Evolutionary conservation across 2,329 filamentous ascomycete genomes (phyloP), one percentile per base, ranked within the genome.

Genomic region (Fusarium oxysporum): DNA sequence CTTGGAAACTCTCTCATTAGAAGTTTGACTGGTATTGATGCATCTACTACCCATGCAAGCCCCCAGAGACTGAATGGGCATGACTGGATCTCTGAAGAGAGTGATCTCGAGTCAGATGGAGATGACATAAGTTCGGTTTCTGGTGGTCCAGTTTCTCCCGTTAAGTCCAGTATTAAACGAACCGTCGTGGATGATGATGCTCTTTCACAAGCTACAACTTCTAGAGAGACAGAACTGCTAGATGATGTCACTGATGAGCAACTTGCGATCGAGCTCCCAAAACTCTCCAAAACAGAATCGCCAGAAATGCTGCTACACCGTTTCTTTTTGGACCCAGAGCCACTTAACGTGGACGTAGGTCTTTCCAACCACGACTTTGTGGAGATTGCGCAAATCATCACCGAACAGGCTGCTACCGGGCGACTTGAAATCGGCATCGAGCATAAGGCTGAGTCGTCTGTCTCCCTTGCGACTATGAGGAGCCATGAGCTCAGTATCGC

Each of bases 371-470:
- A 90, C 6, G 90, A 92, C 44, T 85, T 89, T 65, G 89, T 94
- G 38, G 88, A 89, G 57, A 86, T 92, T 32, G 92, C 91, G 0
- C 92, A 94, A 75, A 88, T 93, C 41, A 81, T 94, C n/a, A 91
- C 91, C 5, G 91, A 93, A 67, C 92, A 94, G 78, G 87, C 91
- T 28, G 86, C 89, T 5, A 88, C 86, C 14, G 87, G 90, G 2
- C 83, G 78, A 19, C 74, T 88, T 33, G 80, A 82, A 21, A 78
- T 84, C 44, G 77, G 68, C 37, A 77, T 73, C 51, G 73, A 76
- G 8, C 76, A 70, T 17, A 68, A 66, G 33, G 65, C 68, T 47
- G 70, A 74, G 16, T 65, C 61, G 21, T 59, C 67, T 37, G 54
- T 56, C n/a, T 74, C 74, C 56, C 61, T 81, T 44, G 71, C 79